These are phyloP conservation scores for Schizophyllum commune DNA, from an alignment of 1,284 basidiomycete species.

Conservation along the genomic window DNA sequence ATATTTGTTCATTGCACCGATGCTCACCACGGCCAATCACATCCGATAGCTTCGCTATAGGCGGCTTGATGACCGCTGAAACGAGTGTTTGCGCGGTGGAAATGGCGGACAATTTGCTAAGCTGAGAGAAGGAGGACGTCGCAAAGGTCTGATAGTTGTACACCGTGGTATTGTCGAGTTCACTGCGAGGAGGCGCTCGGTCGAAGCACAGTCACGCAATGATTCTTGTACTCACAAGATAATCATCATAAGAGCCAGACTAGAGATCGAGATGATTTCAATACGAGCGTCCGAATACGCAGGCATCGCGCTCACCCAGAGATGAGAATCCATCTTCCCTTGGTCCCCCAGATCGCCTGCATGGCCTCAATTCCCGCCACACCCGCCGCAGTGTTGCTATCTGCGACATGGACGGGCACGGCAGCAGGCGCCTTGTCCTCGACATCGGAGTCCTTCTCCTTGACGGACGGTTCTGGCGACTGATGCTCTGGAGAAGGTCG, in stretches of 20 bases:
- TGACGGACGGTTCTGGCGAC: not conserved
- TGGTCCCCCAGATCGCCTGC: conserved; percentile 4
- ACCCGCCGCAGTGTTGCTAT: not conserved
- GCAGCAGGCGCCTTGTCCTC: not conserved
- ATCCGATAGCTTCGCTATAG: conserved; percentile 5
- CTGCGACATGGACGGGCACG: not conserved
- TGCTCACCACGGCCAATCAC: conserved; percentile 3
- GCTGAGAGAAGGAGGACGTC: conserved; percentile 2
- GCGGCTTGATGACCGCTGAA: conserved; percentile 5
- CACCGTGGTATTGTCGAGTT: conserved; percentile 5
- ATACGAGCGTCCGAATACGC: not conserved
- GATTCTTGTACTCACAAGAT: not conserved
- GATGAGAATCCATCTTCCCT: conserved; percentile 3
- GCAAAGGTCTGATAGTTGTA: conserved; percentile 5
- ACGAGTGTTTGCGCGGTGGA: conserved; percentile 3
- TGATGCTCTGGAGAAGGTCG: not conserved
- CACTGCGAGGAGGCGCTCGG: not conserved
- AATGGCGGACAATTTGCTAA: conserved; percentile 4
- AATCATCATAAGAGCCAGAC: not conserved
- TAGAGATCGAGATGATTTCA: not conserved
- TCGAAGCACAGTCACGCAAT: too few species aligned
- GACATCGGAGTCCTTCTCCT: not conserved
- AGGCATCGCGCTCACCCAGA: not conserved
- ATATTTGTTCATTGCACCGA: too few species aligned
- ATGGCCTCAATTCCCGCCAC: conserved; percentile 3